Evolutionary conservation across 441 rosid genomes (phyloP), one percentile per base, ranked within the genome.

Genomic region (Adansonia gregorii): DNA sequence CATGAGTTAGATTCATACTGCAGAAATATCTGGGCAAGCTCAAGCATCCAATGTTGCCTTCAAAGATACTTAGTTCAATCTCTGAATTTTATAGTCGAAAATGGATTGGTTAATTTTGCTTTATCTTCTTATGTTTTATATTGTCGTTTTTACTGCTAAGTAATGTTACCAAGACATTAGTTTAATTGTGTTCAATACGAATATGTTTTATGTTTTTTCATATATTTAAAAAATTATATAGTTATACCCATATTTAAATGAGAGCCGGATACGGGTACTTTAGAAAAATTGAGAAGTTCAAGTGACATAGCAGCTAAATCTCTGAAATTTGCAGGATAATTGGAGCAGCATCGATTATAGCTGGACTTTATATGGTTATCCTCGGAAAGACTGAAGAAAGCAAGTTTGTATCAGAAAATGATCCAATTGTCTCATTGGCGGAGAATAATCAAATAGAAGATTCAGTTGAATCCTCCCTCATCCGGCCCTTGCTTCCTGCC

Each of bases 341-440:
- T 39, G 98, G 98, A 76, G 97, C 95, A 35, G 66, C 83, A 43
- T 78, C 91, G 73, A 91, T 94, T 51, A 82, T 94, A 72, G 67
- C 80, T 19, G 98, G 97, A 75, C 73, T 94, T 9, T 94, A 90
- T 84, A 80, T 91, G 66, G 97, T 94, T 71, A 87, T 93, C 67
- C 77, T 93, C 87, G 98, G 98, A 43, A 93, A 94, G 80, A 88
- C 73, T 70, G 87, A 88, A 80, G 98, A 94, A 83, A 80, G 72
- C 79, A 84, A 87, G 81, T 81, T 86, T 41, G 69, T 74, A 4
- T 51, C 74, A 15, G 81, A 81, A 68, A 78, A 79, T 58, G 80
- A 72, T 20, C 72, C 65, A 2, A 69, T 76, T 64, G 11, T 61
- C 67, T 75, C 72, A 11, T 8, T 59, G 27, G 55, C 86, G 1